These are phyloP conservation scores for Inosperma sp. DNA, from an alignment of 768 basidiomycete species.

Conservation along the genomic window DNA sequence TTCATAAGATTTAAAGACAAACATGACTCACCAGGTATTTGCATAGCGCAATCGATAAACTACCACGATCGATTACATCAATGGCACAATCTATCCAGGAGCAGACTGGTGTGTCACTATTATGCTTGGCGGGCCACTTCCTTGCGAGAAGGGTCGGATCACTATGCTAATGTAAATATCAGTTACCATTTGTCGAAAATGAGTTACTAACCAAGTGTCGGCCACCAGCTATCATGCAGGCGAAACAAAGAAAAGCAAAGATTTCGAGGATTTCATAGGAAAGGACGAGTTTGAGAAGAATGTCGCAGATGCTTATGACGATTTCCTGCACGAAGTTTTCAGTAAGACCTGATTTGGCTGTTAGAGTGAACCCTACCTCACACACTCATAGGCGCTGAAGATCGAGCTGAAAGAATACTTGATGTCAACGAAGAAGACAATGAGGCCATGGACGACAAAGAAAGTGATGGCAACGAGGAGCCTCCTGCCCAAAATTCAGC, in stretches of 20 bases:
- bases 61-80: background rate
- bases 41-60: background rate
- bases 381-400: background rate
- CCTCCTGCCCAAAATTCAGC: too few species aligned
- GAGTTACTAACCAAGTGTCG: background rate
- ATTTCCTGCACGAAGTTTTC: constrained; percentile 1
- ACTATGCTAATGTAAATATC: background rate
- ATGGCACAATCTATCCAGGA: background rate
- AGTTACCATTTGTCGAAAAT: background rate
- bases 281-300: background rate
- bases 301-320: background rate
- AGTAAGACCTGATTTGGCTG: background rate
- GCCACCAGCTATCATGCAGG: background rate
- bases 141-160: background rate
- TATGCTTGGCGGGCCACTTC: background rate
- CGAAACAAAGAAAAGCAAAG: background rate
- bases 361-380: background rate
- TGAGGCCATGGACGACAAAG: too few species aligned
- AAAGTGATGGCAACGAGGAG: too few species aligned
- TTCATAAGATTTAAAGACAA: background rate
- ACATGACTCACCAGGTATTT: background rate
- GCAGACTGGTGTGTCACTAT: background rate
- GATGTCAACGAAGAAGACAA: too few species aligned
- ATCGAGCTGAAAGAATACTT: background rate
- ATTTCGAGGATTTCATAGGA: background rate